Percentiles rank a stretch among this genome's conserved stretches.
phyloP scores from a whole-genome alignment of 2,329 filamentous ascomycete genomes.

The Alternaria sp. region DNA sequence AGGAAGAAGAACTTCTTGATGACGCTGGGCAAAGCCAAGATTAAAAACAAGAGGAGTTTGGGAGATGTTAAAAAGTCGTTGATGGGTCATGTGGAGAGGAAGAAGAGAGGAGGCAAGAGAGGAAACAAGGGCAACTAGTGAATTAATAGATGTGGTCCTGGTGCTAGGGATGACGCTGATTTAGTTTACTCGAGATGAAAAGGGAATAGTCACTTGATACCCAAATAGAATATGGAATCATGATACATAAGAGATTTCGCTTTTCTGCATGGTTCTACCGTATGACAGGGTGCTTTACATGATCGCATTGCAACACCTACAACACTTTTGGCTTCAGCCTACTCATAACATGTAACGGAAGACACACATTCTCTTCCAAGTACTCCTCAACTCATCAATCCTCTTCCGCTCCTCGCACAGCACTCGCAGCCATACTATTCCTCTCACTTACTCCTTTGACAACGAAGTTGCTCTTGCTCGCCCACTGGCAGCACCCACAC shows the following conservation, averaged over 20 bases:
- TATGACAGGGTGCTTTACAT: neutral
- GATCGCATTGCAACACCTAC: neutral
- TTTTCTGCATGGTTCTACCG: neutral
- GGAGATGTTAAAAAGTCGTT: conserved; percentile 83
- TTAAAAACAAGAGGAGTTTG: conserved; percentile 93
- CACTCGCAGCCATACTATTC: neutral
- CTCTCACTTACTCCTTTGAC: neutral
- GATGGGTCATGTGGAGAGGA: conserved; percentile 81
- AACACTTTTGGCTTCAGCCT: neutral
- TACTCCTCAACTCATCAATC: neutral
- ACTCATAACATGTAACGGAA: neutral
- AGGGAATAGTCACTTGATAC: conserved; percentile 6
- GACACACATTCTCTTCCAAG: no score
- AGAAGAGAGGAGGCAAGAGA: conserved; percentile 83
- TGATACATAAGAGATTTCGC: neutral
- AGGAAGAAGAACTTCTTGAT: conserved; percentile 99
- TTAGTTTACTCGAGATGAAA: neutral
- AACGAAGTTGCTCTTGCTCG: neutral
- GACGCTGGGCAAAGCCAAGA: conserved; percentile 95
- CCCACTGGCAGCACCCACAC: neutral
- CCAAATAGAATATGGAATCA: conserved; percentile 2
- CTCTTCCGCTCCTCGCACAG: neutral
- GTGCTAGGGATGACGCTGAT: neutral
- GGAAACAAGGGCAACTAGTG: conserved; percentile 66
- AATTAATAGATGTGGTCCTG: neutral